A percentile compares a stretch with the other conserved stretches of the same genome.
These are phyloP conservation scores for Cyberlindnera maritima DNA, from an alignment of 805 yeast genomes.

Conservation along the genomic window DNA sequence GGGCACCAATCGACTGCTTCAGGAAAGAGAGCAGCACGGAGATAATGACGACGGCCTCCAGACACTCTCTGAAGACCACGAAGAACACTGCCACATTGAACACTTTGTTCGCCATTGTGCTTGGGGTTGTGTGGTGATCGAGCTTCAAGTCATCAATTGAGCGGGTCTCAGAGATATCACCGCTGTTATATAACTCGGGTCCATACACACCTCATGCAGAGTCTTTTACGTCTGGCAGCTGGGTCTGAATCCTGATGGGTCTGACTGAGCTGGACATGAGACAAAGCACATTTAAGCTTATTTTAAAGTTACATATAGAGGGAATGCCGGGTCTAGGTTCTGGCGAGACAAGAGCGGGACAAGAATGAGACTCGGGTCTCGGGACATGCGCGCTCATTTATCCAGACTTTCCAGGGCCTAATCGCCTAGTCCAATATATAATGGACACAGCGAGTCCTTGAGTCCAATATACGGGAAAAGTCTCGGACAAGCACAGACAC, in stretches of 20 bases:
- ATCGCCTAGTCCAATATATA: too few species aligned
- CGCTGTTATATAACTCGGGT: background rate
- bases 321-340: background rate
- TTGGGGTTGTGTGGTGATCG: background rate
- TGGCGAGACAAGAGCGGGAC: background rate
- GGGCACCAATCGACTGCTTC: constrained; percentile 74
- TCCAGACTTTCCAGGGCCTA: too few species aligned
- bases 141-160: background rate
- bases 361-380: too few species aligned
- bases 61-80: constrained; percentile 88
- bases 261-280: background rate
- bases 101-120: constrained; percentile 17
- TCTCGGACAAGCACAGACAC: too few species aligned
- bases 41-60: constrained; percentile 89
- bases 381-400: too few species aligned
- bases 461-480: too few species aligned
- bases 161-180: constrained; percentile 2
- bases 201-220: background rate
- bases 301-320: background rate
- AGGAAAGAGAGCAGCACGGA: constrained; percentile 90
- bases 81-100: constrained; percentile 62
- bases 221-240: background rate
- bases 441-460: too few species aligned
- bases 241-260: background rate
- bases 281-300: background rate